Evolutionary conservation across 805 yeast species (phyloP), one percentile per base, ranked within the genome.

Genomic region (Monosporozyma yasuniensis): DNA sequence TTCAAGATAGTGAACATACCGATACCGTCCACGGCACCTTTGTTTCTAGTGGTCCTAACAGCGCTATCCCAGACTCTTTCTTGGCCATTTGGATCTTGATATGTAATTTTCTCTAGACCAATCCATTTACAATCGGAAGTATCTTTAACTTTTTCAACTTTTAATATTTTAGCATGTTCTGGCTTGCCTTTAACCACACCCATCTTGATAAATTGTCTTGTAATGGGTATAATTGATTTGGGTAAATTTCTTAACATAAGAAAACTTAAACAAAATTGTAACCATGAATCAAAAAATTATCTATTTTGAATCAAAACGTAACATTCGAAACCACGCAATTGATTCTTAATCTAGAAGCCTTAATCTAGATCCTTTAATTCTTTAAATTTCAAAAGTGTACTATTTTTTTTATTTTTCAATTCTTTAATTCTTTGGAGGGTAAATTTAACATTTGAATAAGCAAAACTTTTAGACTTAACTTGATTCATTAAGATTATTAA

Each of bases 21-120:
- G n/a, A 93, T 96, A 0, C 96, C 98, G 64, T 91, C 99, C 23
- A 83, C 73, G 3, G 77, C 79, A 23, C 66, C 67, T 3, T 58
- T 44, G 9, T 81, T 77, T 47, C 95, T 72, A 8, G 96, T 89
- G 46, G 79, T 77, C 53, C 96, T 74, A 1, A 84, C 78, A 3
- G 96, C 95, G 78, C 81, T 83, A 67, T 91, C 99, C 97, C 98
- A 91, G 47, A 81, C 83, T 39, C 97, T 75, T 14, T 63, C 65
- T 14, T 66, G 71, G 1, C 95, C 95, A 23, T 71, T 70, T 5
- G 96, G 91, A 56, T 85, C 95, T n/a, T 58, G 52, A 64, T 87
- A 88, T 44, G 78, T 75, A 54, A 87, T 72, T 61, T 79, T 83
- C 52, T 82, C 76, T 44, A 87, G 69, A 43, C 79, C 77, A 47